phyloP scores from a whole-genome alignment of 2,329 filamentous ascomycete genomes.

The Nemania abortiva region DNA sequence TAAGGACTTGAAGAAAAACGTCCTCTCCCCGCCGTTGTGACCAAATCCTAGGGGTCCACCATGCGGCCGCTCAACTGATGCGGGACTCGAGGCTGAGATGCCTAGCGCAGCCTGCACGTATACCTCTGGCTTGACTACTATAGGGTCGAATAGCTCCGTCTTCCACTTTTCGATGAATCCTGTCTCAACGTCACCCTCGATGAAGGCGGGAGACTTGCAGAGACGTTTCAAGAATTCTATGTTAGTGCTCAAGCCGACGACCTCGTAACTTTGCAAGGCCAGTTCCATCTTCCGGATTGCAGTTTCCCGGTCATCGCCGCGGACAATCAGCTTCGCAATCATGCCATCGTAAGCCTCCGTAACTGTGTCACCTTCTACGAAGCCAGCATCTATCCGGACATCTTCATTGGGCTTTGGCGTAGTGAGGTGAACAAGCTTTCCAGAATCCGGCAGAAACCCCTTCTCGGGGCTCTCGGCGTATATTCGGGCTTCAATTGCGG shows the following conservation, averaged over 20 bases:
- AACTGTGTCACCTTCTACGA: slow-evolving; percentile 89
- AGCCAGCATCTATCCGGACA: slow-evolving; percentile 92
- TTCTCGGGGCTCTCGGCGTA: slow-evolving; percentile 95
- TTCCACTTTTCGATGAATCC: slow-evolving; percentile 94
- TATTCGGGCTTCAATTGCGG: slow-evolving; percentile 94
- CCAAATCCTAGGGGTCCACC: slow-evolving; percentile 69
- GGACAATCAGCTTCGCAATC: slow-evolving; percentile 97
- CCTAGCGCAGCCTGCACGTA: slow-evolving; percentile 89
- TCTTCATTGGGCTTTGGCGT: slow-evolving; percentile 77
- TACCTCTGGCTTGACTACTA: slow-evolving; percentile 74
- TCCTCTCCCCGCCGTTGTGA: slow-evolving; percentile 58
- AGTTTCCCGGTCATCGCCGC: slow-evolving; percentile 80
- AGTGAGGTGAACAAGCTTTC: slow-evolving; percentile 83
- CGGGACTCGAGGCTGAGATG: slow-evolving; percentile 68
- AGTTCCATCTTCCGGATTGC: slow-evolving; percentile 85
- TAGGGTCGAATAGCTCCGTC: slow-evolving; percentile 78
- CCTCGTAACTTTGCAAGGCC: slow-evolving; percentile 88
- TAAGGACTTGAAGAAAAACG: slow-evolving; percentile 64
- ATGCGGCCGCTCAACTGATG: slow-evolving; percentile 54
- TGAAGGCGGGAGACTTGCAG: slow-evolving; percentile 83
- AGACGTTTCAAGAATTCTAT: slow-evolving; percentile 95
- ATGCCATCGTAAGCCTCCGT: slow-evolving; percentile 98
- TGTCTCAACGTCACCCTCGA: slow-evolving; percentile 90
- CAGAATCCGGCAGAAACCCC: slow-evolving; percentile 95
- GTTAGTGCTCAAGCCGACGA: slow-evolving; percentile 93